A percentile compares a stretch with the other conserved stretches of the same genome.
These are phyloP conservation scores for Oryza glaberrima DNA, from an alignment of 176 grass and related monocot species.

Conservation along the genomic window DNA sequence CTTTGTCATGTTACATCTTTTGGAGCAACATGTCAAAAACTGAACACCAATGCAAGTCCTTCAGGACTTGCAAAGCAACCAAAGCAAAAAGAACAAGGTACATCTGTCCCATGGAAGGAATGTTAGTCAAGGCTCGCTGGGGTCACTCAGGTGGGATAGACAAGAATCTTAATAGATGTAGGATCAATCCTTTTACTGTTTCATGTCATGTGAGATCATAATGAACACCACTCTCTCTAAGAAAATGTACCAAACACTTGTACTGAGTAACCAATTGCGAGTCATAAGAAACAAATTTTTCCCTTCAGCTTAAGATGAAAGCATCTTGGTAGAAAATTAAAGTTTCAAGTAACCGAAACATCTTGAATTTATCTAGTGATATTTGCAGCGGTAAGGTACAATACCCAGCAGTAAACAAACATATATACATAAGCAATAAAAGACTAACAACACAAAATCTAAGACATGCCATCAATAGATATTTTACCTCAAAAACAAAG, in stretches of 20 bases:
- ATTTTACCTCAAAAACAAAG: conserved; percentile 90
- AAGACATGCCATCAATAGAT: conserved; percentile 5
- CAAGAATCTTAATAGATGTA: background rate
- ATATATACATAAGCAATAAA: background rate
- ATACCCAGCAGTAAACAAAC: background rate
- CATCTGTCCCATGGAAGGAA: conserved; percentile 1
- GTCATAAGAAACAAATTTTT: background rate
- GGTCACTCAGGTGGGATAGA: background rate
- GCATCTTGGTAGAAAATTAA: background rate
- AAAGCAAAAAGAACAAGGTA: conserved; percentile 6
- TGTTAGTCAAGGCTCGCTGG: background rate
- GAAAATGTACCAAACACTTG: conserved; percentile 6
- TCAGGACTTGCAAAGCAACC: conserved; percentile 27
- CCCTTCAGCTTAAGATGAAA: background rate
- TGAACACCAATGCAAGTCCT: conserved; percentile 23
- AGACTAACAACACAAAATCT: background rate
- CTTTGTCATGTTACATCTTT: conserved; percentile 21
- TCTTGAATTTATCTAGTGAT: conserved; percentile 4
- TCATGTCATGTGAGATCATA: conserved; percentile 2
- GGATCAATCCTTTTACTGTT: background rate
- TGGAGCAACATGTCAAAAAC: conserved; percentile 17
- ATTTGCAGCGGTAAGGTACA: background rate
- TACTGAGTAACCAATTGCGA: conserved; percentile 9
- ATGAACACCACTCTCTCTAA: background rate
- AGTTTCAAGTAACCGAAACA: conserved; percentile 6